Percentiles rank a stretch among this genome's conserved stretches.
Evolutionary conservation across 768 basidiomycete species (phyloP).

Genomic region (Kwoniella bestiolae): DNA sequence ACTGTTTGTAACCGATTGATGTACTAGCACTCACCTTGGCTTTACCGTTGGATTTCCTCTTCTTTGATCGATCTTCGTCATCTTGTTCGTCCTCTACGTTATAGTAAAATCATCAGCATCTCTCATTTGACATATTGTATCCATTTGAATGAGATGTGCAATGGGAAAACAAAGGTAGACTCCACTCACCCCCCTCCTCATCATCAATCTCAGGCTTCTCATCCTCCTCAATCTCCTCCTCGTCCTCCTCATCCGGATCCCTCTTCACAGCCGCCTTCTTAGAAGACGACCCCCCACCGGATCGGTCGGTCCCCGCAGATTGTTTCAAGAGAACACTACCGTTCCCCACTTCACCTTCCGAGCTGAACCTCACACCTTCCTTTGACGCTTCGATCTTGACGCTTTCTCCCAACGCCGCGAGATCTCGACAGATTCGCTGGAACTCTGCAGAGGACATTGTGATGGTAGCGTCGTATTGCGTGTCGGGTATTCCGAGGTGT

Average conservation of each 20-base stretch:
- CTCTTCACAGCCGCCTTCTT: conserved; percentile 48
- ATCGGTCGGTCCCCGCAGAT: conserved; percentile 54
- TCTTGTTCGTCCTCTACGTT: conserved; percentile 59
- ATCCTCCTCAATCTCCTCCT: conserved; percentile 61
- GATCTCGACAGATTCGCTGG: conserved; percentile 86
- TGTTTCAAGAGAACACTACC: conserved; percentile 83
- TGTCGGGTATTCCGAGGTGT: conserved; percentile 92
- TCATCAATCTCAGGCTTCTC: conserved; percentile 59
- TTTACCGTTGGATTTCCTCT: conserved; percentile 53
- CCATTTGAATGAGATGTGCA: too few relatives aligned
- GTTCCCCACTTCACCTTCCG: conserved; percentile 92
- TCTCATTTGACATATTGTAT: too few relatives aligned
- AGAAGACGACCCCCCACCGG: conserved; percentile 20
- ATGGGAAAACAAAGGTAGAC: too few relatives aligned
- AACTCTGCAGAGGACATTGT: conserved; percentile 87
- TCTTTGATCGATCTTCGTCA: conserved; percentile 54
- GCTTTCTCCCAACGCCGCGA: conserved; percentile 85
- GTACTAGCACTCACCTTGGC: conserved; percentile 40
- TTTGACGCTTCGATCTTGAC: conserved; percentile 95
- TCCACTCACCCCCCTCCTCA: conserved; percentile 54
- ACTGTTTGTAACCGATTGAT: neutral
- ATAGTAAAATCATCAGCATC: too few relatives aligned
- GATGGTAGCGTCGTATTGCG: conserved; percentile 92
- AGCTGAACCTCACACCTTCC: conserved; percentile 89
- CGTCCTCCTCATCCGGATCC: conserved; percentile 57